These are phyloP conservation scores for Fragaria nilgerrensis DNA, from an alignment of 306 rosid species.

Conservation along the genomic window DNA sequence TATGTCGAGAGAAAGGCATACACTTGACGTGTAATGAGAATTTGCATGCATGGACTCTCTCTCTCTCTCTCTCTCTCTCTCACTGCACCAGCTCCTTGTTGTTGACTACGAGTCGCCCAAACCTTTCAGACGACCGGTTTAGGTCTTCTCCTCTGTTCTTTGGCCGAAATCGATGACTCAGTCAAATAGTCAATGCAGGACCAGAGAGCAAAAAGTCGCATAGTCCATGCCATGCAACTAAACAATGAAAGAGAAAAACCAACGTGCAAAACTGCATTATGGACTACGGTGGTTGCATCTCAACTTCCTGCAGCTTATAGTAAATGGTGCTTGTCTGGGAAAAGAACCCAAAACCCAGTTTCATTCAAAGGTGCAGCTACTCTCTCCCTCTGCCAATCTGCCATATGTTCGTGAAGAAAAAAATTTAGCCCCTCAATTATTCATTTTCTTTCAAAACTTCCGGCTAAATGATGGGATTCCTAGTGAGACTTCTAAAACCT, in stretches of 20 bases:
- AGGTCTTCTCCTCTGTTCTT: not conserved
- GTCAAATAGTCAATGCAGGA: not conserved
- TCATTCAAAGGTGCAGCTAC: not conserved
- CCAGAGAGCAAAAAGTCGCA: not conserved
- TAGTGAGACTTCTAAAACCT: no score
- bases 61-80: not conserved
- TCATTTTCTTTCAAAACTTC: not conserved
- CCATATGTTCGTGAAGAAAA: not conserved
- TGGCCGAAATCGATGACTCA: not conserved
- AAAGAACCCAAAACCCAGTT: not conserved
- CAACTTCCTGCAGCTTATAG: not conserved
- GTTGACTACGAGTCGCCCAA: not conserved
- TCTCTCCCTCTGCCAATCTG: not conserved
- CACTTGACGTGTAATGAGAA: constrained; percentile 4
- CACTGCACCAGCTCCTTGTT: not conserved
- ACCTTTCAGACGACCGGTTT: not conserved
- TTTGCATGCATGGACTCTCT: not conserved
- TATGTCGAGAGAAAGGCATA: constrained; percentile 13
- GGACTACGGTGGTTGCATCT: not conserved
- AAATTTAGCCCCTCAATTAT: not conserved
- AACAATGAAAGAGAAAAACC: not conserved
- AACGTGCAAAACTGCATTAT: not conserved
- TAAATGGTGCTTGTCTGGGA: not conserved
- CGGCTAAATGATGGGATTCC: no score
- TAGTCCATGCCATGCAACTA: not conserved